A percentile compares a stretch with the other conserved stretches of the same genome.
Evolutionary conservation across 192 early-diverging fungal species (phyloP).

Genomic region (Geranomyces michiganensis): DNA sequence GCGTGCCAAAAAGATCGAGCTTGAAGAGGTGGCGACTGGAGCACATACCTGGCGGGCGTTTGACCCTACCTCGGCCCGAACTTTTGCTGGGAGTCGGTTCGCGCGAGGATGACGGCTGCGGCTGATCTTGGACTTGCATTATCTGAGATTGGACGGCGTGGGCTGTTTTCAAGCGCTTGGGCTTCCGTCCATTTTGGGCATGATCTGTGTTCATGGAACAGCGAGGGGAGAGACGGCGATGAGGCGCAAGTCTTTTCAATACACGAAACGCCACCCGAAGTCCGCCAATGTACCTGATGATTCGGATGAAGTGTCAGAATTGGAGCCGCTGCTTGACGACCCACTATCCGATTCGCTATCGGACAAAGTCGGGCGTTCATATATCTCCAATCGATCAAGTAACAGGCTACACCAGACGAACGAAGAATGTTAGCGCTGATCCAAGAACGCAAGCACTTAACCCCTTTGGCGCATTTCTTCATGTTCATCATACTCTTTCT

Average conservation of each 20-base stretch:
- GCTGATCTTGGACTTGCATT: neutral
- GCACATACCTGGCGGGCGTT: conserved; percentile 2
- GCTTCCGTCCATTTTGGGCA: neutral
- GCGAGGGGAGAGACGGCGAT: no score
- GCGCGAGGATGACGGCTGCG: neutral
- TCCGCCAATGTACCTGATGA: conserved; percentile 9
- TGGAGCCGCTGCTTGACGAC: conserved; percentile 17
- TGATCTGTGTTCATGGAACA: no score
- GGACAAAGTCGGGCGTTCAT: conserved; percentile 26
- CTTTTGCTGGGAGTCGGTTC: neutral
- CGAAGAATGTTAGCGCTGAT: neutral
- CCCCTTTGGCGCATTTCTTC: neutral
- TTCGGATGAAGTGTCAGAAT: conserved; percentile 14
- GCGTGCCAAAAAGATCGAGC: no score
- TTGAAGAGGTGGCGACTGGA: no score
- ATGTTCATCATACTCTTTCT: conserved; percentile 37
- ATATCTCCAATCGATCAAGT: conserved; percentile 25
- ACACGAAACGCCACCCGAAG: no score
- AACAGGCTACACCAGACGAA: conserved; percentile 13
- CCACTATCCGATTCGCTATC: conserved; percentile 14
- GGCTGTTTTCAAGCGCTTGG: conserved; percentile 8
- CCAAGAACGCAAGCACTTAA: neutral
- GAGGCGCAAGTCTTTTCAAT: no score
- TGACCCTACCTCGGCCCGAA: neutral
- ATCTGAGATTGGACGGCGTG: neutral